A percentile compares a stretch with the other conserved stretches of the same genome.
Evolutionary conservation across 768 basidiomycete genomes (phyloP).

Genomic region (Trametes maxima): DNA sequence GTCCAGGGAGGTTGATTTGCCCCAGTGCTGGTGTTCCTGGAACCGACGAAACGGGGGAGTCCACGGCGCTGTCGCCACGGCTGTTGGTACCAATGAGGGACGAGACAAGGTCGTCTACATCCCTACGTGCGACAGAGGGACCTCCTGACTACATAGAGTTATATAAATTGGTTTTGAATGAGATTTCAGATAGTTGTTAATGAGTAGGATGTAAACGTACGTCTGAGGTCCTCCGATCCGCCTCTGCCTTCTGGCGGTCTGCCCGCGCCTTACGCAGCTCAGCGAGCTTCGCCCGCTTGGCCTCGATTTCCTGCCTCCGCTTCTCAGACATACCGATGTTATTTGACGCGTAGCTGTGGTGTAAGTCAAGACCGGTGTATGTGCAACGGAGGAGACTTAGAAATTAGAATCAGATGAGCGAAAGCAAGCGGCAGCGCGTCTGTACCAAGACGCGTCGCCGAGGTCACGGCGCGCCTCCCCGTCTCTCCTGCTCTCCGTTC

Average conservation of each 20-base stretch:
- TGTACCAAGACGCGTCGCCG: constrained; percentile 8
- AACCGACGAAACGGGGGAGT: constrained; percentile 71
- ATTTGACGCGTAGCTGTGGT: neutral
- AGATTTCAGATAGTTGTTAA: neutral
- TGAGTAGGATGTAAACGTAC: neutral
- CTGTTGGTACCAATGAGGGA: constrained; percentile 52
- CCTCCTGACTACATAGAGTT: constrained; percentile 40
- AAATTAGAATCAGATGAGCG: neutral
- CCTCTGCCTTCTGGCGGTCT: constrained; percentile 61
- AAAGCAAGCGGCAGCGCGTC: constrained; percentile 2
- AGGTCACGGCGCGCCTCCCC: neutral
- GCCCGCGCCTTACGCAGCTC: constrained; percentile 80
- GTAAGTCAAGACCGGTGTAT: neutral
- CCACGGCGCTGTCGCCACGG: constrained; percentile 57
- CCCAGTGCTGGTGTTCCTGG: constrained; percentile 68
- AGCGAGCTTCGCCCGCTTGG: constrained; percentile 84
- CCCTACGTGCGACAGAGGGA: constrained; percentile 47
- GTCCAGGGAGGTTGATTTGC: constrained; percentile 38
- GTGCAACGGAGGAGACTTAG: neutral
- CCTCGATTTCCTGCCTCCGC: constrained; percentile 86
- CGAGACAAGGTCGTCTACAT: constrained; percentile 75
- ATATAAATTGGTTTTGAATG: neutral
- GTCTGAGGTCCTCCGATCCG: constrained; percentile 36
- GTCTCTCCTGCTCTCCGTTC: constrained; percentile 14
- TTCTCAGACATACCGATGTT: constrained; percentile 51